Evolutionary conservation across 140 eudicot species (phyloP).

Genomic region (Oenanthe javanica): DNA sequence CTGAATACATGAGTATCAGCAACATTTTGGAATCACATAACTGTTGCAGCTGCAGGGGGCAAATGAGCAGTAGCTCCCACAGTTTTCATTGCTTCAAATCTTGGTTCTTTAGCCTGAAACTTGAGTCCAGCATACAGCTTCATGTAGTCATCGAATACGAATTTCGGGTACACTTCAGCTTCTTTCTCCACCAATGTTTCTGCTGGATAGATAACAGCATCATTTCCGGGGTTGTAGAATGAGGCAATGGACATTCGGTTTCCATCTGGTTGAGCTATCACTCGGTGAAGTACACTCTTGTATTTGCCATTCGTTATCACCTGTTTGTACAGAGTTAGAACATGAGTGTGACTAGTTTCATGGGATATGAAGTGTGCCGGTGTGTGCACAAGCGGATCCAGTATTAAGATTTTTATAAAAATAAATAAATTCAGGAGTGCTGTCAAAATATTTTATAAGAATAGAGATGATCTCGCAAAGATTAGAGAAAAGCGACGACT

Average conservation of each 20-base stretch:
- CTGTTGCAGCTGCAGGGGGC: constrained; percentile 34
- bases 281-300: constrained; percentile 55
- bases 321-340: constrained; percentile 11
- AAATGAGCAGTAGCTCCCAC: constrained; percentile 30
- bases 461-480: not conserved
- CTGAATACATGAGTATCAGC: not conserved
- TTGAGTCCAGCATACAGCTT: constrained; percentile 40
- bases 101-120: constrained; percentile 52
- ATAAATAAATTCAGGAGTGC: not conserved
- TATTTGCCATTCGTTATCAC: constrained; percentile 52
- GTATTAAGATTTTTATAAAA: no score
- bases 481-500: not conserved
- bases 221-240: constrained; percentile 52
- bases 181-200: constrained; percentile 27
- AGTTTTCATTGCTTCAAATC: constrained; percentile 56
- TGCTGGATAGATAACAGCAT: constrained; percentile 54
- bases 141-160: constrained; percentile 55
- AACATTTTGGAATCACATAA: constrained; percentile 3
- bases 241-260: constrained; percentile 48
- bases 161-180: constrained; percentile 40
- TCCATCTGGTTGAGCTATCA: constrained; percentile 45
- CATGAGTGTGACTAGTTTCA: not conserved
- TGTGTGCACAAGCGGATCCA: not conserved
- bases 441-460: not conserved
- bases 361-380: not conserved